Percentiles rank a stretch among this genome's conserved stretches.
phyloP scores from a whole-genome alignment of 1,139 yeast genomes.

The Candida glucosophila region DNA sequence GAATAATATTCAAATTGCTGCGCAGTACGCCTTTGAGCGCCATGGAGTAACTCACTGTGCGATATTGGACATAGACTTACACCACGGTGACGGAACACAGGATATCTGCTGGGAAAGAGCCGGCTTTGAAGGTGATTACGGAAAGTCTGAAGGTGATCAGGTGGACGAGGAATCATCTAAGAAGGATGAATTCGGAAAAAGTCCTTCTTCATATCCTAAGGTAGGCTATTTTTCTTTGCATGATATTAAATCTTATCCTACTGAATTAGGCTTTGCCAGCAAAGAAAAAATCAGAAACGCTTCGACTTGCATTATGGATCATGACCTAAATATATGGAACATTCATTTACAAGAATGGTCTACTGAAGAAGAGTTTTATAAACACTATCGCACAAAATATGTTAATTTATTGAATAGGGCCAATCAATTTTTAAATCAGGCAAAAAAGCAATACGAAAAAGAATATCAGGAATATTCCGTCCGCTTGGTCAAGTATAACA shows the following conservation, averaged over 20 bases:
- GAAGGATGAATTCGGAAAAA: conserved; percentile 46
- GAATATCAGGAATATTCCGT: conserved; percentile 25
- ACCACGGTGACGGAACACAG: conserved; percentile 91
- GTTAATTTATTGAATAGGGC: conserved; percentile 60
- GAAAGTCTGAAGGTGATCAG: conserved; percentile 36
- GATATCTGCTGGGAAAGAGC: conserved; percentile 82
- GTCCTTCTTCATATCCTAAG: conserved; percentile 47
- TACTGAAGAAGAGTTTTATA: conserved; percentile 56
- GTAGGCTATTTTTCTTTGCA: conserved; percentile 82
- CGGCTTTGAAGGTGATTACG: conserved; percentile 47
- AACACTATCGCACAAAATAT: conserved; percentile 55
- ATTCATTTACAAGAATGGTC: conserved; percentile 67
- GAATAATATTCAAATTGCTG: conserved; percentile 76
- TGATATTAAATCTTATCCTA: conserved; percentile 81
- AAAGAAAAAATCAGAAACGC: conserved; percentile 68
- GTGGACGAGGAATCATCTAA: conserved; percentile 21
- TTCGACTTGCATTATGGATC: conserved; percentile 73
- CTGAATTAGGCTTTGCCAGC: conserved; percentile 72
- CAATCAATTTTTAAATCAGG: conserved; percentile 50
- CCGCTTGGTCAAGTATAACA: conserved; percentile 19
- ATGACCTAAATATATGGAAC: conserved; percentile 77
- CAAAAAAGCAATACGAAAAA: conserved; percentile 37
- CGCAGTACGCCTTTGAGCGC: conserved; percentile 63
- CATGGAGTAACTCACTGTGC: conserved; percentile 75
- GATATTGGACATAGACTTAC: conserved; percentile 75